A percentile compares a stretch with the other conserved stretches of the same genome.
Evolutionary conservation across 2,329 filamentous ascomycete species (phyloP).

Genomic region (Cordyceps militaris): DNA sequence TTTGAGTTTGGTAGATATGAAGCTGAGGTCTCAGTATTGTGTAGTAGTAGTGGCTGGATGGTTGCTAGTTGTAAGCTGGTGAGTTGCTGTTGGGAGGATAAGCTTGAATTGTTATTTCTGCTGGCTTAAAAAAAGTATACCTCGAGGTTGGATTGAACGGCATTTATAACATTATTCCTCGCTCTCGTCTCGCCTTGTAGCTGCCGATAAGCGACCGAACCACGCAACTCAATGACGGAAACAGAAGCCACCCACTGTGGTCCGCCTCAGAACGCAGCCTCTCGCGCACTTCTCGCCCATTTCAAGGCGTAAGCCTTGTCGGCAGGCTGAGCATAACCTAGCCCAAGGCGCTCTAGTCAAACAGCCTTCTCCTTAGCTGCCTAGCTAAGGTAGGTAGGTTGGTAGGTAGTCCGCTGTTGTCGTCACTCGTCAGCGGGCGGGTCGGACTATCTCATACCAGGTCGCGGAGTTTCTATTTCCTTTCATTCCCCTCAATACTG

Average conservation of each 20-base stretch:
- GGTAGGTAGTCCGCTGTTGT: too few species aligned
- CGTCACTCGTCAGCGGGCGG: constrained; percentile 1
- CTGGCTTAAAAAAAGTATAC: neutral
- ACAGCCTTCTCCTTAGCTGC: neutral
- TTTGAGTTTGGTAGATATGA: neutral
- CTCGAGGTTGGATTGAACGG: neutral
- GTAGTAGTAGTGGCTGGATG: neutral
- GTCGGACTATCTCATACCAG: neutral
- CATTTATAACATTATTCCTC: neutral
- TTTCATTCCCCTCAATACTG: neutral
- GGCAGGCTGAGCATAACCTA: neutral
- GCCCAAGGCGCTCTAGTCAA: neutral
- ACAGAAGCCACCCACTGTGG: neutral
- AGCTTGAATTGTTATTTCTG: neutral
- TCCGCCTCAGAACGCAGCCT: neutral
- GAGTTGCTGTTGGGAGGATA: neutral
- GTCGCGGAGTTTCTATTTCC: neutral
- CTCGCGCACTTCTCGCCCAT: constrained; percentile 3
- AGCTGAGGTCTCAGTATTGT: neutral
- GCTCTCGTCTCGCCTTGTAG: neutral
- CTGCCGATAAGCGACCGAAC: constrained; percentile 1
- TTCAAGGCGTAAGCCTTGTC: neutral
- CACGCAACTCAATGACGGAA: neutral
- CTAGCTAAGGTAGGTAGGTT: too few species aligned
- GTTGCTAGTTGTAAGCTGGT: neutral